A percentile compares a stretch with the other conserved stretches of the same genome.
phyloP scores from a whole-genome alignment of 176 grass and related monocot species.

The Oropetium thomaeum region DNA sequence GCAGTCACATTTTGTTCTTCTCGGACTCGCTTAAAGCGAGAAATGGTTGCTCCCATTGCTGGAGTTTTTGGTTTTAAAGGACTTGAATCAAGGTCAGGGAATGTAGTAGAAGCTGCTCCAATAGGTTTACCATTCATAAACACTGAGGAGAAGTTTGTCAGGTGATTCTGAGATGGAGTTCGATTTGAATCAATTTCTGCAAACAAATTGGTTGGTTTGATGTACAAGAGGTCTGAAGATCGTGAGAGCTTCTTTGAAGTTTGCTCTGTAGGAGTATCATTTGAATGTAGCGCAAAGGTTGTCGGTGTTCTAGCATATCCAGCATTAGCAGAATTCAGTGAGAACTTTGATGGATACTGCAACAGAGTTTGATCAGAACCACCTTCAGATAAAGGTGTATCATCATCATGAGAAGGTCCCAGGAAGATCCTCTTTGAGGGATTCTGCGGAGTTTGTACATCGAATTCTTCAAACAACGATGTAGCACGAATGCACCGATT shows the following conservation, averaged over 20 bases:
- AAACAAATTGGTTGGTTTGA: constrained; percentile 42
- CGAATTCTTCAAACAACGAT: constrained; percentile 41
- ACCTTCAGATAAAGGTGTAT: constrained; percentile 35
- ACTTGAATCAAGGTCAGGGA: constrained; percentile 51
- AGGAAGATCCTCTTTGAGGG: constrained; percentile 27
- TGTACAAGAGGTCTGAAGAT: constrained; percentile 29
- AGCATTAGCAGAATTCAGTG: constrained; percentile 27
- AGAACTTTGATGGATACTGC: constrained; percentile 38
- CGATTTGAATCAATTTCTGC: constrained; percentile 42
- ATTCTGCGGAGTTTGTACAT: constrained; percentile 43
- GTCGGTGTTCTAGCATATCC: constrained; percentile 22
- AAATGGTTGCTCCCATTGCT: constrained; percentile 42
- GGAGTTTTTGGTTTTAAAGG: constrained; percentile 74
- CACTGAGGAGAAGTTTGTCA: not conserved
- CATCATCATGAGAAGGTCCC: constrained; percentile 31
- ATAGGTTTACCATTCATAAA: constrained; percentile 10
- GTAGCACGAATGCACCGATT: constrained; percentile 1
- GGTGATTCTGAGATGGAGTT: constrained; percentile 33
- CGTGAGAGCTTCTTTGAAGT: constrained; percentile 29
- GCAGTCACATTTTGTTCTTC: constrained; percentile 42
- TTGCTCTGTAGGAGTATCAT: constrained; percentile 1
- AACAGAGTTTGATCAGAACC: constrained; percentile 28
- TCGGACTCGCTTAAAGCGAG: constrained; percentile 66
- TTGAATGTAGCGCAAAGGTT: constrained; percentile 12
- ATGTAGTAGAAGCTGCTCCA: constrained; percentile 23